Evolutionary conservation across 495 filamentous ascomycete genomes (phyloP), one percentile per base, ranked within the genome.

Genomic region (Neurospora discreta): DNA sequence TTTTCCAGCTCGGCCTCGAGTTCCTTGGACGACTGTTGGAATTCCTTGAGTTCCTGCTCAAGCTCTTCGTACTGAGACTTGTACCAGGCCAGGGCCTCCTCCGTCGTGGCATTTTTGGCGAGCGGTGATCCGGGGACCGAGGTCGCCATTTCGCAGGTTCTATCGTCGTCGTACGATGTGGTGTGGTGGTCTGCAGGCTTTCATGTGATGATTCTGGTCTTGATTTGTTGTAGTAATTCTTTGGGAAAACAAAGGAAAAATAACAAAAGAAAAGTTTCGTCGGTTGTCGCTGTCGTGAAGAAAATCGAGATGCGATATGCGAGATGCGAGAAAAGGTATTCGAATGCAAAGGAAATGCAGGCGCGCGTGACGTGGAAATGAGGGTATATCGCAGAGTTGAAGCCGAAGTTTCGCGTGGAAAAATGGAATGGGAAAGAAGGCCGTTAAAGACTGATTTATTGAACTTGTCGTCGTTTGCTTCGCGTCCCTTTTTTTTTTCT

Each of bases 21-120:
- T 82, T 99, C 95, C 79, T 91, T 90, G 79, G 93, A 97, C 67
- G 93, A 97, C 71, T 91, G 86, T 78, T 98, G 95, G 80, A 99
- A 99, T 75, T 99, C 95, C 70, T 92, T 88, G 73, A 99, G 87
- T 80, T 99, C 95, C 68, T 90, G 84, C 83, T 96, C 95, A 11
- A 99, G 87, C 77, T 93, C 89, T 79, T 97, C 93, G 85, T 98
- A 98, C 80, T 99, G 95, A 52, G 89, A 81, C 82, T 99, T 98
- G 85, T 98, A 98, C 85, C 94, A 97, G 44, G 90, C 88, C 36
- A 98, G 82, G 69, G 93, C 90, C 74, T 94, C 90, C 78, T 92
- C 88, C 40, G 85, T 79, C 36, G 84, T 87, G 70, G 88, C 82
- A 36, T 65, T 65, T 33, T 65, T 33, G 52, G 52, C n/a, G 11